Evolutionary conservation across 352 stramenopile species (phyloP), one percentile per base, ranked within the genome.

Genomic region (Globisporangium canariense): DNA sequence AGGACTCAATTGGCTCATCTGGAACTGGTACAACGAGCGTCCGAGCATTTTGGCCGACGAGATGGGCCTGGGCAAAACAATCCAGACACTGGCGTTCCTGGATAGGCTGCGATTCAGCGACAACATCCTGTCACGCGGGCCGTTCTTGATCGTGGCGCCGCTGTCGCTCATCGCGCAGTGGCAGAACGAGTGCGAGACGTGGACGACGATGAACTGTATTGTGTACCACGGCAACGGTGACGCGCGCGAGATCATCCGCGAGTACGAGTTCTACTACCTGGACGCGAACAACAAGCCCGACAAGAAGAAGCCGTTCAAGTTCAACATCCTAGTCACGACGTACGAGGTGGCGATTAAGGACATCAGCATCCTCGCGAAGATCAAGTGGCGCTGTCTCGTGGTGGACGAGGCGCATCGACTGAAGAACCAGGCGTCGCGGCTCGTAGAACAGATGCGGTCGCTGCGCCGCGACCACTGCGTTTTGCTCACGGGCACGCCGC

Each of bases 131-230:
- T 90, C 84, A n/a, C 84, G 86, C 2, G 94, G 96, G 6, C 98
- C 98, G 14, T 99, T 99, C 70, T 83, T 99, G 6, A 94, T 99
- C 28, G 93, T 99, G 11, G 98, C 97, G 10, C 98, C 98, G 11
- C 83, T 99, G 3, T 99, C 96, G 28, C 98, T 98, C 1, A 96
- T 99, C 59, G 85, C 93, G n/a, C 98, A 99, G 69, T 99, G 98
- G 98, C 83, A 99, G 67, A 96, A 98, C 58, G 98, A 99, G 78
- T 99, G 99, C 69, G 86, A 98, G 56, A 95, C 78, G 40, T 99
- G 98, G 98, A 99, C 97, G 0, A 89, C 96, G 49, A 96, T 99
- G 72, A 99, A 99, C 77, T 99, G 96, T 47, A 91, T 99, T 55
- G 91, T 99, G 1, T 99, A 99, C 67, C 97, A 99, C 77, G 98